A percentile compares a stretch with the other conserved stretches of the same genome.
These are phyloP conservation scores for Lasiodiplodia sp. DNA, from an alignment of 2,329 filamentous ascomycete species.

Conservation along the genomic window DNA sequence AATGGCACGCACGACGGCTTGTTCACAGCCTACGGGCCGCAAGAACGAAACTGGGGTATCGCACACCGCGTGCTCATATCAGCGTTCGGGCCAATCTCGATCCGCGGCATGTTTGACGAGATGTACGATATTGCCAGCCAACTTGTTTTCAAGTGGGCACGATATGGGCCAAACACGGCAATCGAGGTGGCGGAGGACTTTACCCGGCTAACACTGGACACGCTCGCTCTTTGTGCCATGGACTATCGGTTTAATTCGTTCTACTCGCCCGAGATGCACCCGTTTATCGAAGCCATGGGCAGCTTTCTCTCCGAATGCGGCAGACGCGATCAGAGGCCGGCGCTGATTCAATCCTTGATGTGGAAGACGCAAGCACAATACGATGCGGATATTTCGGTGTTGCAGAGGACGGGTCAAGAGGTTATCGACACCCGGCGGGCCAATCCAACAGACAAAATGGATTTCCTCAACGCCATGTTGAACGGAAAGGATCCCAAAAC, in stretches of 20 bases:
- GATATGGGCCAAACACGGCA: slow-evolving; percentile 51
- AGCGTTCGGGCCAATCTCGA: slow-evolving; percentile 72
- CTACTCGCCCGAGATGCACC: slow-evolving; percentile 46
- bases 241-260: slow-evolving; percentile 52
- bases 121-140: slow-evolving; percentile 68
- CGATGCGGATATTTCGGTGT: slow-evolving; percentile 59
- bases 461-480: slow-evolving; percentile 68
- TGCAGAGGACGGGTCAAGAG: slow-evolving; percentile 64
- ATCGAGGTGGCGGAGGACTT: slow-evolving; percentile 50
- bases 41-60: slow-evolving; percentile 55
- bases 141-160: slow-evolving; percentile 73
- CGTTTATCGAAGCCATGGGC: slow-evolving; percentile 48
- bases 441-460: slow-evolving; percentile 62
- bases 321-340: slow-evolving; percentile 41
- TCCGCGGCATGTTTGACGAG: slow-evolving; percentile 70
- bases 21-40: slow-evolving; percentile 49
- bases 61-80: slow-evolving; percentile 72
- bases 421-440: slow-evolving; percentile 63
- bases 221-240: slow-evolving; percentile 50
- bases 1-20: slow-evolving; percentile 49
- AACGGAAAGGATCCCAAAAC: slow-evolving; percentile 68
- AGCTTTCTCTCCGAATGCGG: slow-evolving; percentile 47
- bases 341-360: slow-evolving; percentile 45
- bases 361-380: slow-evolving; percentile 55
- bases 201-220: slow-evolving; percentile 47